phyloP scores from a whole-genome alignment of 192 early-diverging fungal genomes.

The Umbelopsis vinacea region DNA sequence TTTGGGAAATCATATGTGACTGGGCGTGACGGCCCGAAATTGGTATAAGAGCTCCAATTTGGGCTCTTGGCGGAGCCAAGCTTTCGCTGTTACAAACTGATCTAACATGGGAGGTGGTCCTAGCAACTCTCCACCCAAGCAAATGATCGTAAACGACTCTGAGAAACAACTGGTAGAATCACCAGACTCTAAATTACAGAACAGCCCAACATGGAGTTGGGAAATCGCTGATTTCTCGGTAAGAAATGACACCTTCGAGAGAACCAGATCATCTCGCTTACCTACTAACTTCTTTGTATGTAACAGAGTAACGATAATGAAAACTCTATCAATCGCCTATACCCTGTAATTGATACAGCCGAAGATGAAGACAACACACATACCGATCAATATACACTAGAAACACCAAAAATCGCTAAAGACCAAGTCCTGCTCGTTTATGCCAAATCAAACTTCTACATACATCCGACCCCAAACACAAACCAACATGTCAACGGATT shows the following conservation, averaged over 20 bases:
- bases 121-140: slow-evolving; percentile 15
- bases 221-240: slow-evolving; percentile 13
- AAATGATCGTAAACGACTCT: too few relatives aligned
- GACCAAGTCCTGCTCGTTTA: slow-evolving; percentile 25
- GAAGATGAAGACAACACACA: neutral
- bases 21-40: too few relatives aligned
- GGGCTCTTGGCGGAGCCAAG: slow-evolving; percentile 13
- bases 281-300: neutral
- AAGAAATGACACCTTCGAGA: neutral
- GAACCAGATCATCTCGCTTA: too few relatives aligned
- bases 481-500: slow-evolving; percentile 26
- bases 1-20: neutral
- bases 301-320: slow-evolving; percentile 3
- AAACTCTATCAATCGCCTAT: neutral
- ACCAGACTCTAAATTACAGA: neutral
- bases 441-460: slow-evolving; percentile 33
- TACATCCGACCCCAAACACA: slow-evolving; percentile 7
- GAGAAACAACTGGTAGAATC: slow-evolving; percentile 15
- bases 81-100: neutral
- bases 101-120: slow-evolving; percentile 17
- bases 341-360: slow-evolving; percentile 7
- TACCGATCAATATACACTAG: neutral
- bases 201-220: slow-evolving; percentile 19
- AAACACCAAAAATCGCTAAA: slow-evolving; percentile 15
- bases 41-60: neutral